Conservation (phyloP, 2,329 filamentous ascomycete species). For the Trichoderma sp. region DNA sequence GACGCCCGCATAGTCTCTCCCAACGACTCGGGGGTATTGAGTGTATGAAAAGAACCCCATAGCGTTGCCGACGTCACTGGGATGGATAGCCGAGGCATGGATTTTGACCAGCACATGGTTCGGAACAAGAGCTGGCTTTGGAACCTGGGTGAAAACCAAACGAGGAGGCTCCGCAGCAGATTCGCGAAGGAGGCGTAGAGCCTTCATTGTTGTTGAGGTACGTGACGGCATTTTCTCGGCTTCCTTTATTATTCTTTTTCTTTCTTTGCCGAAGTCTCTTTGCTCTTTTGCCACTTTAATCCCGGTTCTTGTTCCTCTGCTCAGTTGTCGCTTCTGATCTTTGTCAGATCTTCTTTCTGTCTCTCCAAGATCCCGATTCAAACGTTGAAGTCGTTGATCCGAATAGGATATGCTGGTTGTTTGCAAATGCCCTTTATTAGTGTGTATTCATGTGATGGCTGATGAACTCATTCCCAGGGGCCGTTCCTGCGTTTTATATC, state of each 20-base stretch:
- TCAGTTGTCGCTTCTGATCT: neutral
- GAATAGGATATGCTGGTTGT: neutral
- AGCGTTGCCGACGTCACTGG: slow-evolving; percentile 24
- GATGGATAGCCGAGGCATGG: slow-evolving; percentile 24
- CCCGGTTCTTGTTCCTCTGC: neutral
- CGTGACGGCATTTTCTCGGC: neutral
- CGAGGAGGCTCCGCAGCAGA: slow-evolving; percentile 1
- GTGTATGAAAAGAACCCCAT: slow-evolving; percentile 17
- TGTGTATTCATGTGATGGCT: neutral
- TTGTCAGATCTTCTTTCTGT: neutral
- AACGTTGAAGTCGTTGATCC: neutral
- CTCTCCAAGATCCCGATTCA: neutral
- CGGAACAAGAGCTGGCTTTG: slow-evolving; percentile 21
- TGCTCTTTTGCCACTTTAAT: neutral
- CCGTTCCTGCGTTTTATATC: neutral
- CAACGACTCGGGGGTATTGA: slow-evolving; percentile 18
- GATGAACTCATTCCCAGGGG: neutral
- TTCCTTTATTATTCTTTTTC: neutral
- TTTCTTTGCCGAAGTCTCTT: neutral
- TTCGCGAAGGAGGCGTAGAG: slow-evolving; percentile 8
- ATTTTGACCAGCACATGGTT: slow-evolving; percentile 25
- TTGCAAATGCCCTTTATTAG: neutral
- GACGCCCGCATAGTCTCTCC: slow-evolving; percentile 25
- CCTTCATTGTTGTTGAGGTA: slow-evolving; percentile 19
- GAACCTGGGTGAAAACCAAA: slow-evolving; percentile 11